These are phyloP conservation scores for Cicer cuneatum DNA, from an alignment of 306 rosid species.

Conservation along the genomic window DNA sequence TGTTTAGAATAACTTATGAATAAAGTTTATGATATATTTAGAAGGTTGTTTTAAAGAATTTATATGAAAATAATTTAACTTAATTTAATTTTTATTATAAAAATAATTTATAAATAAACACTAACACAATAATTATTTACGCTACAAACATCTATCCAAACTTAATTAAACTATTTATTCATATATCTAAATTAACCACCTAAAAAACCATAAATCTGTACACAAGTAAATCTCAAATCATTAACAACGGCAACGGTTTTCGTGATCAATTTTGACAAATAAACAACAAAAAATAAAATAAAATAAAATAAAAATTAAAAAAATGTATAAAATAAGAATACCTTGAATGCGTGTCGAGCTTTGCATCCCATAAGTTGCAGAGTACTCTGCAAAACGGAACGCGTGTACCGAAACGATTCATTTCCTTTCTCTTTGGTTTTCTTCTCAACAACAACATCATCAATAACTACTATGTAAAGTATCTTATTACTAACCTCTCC, in stretches of 20 bases:
- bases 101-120: too few relatives aligned
- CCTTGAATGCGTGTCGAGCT: constrained; percentile 95
- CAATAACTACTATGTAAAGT: constrained; percentile 77
- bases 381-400: constrained; percentile 79
- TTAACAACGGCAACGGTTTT: not conserved
- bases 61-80: too few relatives aligned
- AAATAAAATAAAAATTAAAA: not conserved
- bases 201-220: constrained; percentile 3
- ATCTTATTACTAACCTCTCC: constrained; percentile 56
- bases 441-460: constrained; percentile 58
- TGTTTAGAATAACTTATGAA: too few relatives aligned
- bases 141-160: too few relatives aligned
- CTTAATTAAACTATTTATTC: too few relatives aligned
- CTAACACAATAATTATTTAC: too few relatives aligned
- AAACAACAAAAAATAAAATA: not conserved
- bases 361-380: constrained; percentile 96
- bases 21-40: too few relatives aligned
- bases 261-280: not conserved
- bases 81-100: too few relatives aligned
- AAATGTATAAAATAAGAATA: not conserved
- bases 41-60: too few relatives aligned
- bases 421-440: constrained; percentile 48
- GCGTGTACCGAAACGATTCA: constrained; percentile 78
- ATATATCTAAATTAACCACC: constrained; percentile 40
- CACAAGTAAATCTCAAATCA: not conserved